Conservation (phyloP, 2,329 filamentous ascomycete species). For the Verticillium nubilum region DNA sequence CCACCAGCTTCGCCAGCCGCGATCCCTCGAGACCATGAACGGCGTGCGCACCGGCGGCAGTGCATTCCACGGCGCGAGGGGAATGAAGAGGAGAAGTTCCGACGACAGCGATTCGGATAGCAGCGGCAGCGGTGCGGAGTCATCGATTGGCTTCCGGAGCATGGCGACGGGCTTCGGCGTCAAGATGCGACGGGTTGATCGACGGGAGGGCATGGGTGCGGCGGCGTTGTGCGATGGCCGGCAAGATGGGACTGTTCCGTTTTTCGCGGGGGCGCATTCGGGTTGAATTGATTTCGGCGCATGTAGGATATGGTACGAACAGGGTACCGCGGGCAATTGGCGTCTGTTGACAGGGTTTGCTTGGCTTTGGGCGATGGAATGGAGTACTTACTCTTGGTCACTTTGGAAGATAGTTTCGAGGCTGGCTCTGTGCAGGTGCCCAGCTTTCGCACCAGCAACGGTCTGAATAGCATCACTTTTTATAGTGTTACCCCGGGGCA, state of each 20-base stretch:
- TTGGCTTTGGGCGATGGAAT: background rate
- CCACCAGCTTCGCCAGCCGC: background rate
- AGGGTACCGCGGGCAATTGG: background rate
- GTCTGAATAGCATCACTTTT: too few relatives aligned
- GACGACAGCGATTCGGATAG: constrained; percentile 2
- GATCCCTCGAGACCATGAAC: background rate
- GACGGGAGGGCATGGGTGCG: background rate
- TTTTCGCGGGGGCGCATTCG: background rate
- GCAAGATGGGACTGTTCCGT: background rate
- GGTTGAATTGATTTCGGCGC: background rate
- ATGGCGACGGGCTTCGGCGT: background rate
- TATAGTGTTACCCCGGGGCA: too few relatives aligned
- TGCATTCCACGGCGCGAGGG: background rate
- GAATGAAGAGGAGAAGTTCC: background rate
- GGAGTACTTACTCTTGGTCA: background rate
- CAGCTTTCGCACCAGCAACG: too few relatives aligned
- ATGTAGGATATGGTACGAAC: background rate
- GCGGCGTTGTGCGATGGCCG: background rate
- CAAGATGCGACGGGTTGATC: background rate
- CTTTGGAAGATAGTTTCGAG: too few relatives aligned
- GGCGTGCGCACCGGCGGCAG: background rate
- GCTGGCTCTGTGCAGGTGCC: too few relatives aligned
- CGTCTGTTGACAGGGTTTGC: background rate
- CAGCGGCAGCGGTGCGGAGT: background rate
- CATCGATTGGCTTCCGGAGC: background rate